These are phyloP conservation scores for Rachicladosporium sp. DNA, from an alignment of 2,329 filamentous ascomycete species.

Conservation along the genomic window DNA sequence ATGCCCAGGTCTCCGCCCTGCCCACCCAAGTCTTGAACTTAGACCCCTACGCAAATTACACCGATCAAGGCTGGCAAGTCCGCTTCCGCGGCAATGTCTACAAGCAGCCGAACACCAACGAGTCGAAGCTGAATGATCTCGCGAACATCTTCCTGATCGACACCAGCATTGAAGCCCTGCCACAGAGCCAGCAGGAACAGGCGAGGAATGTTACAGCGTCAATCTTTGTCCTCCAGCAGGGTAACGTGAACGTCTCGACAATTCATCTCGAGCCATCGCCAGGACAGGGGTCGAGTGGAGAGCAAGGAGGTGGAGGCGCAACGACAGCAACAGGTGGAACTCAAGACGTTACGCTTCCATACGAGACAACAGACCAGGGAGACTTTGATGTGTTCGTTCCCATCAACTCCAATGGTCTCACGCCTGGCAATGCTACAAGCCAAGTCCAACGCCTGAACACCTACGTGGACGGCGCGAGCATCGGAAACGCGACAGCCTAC, in stretches of 20 bases:
- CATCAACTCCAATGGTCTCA: constrained; percentile 48
- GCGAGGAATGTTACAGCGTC: constrained; percentile 60
- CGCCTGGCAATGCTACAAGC: constrained; percentile 52
- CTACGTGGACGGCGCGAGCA: constrained; percentile 49
- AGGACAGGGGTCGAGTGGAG: constrained; percentile 40
- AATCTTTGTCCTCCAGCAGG: constrained; percentile 67
- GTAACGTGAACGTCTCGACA: constrained; percentile 45
- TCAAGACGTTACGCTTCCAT: constrained; percentile 52
- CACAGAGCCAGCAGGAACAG: constrained; percentile 47
- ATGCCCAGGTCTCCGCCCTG: constrained; percentile 45
- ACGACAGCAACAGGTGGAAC: constrained; percentile 45
- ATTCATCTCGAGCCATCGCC: constrained; percentile 50
- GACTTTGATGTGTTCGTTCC: constrained; percentile 63
- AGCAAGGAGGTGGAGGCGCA: constrained; percentile 37
- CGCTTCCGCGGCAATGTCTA: constrained; percentile 71
- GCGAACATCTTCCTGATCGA: constrained; percentile 60
- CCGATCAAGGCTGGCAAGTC: constrained; percentile 62
- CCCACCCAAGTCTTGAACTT: constrained; percentile 62
- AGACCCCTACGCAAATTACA: constrained; percentile 61
- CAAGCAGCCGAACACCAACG: constrained; percentile 58
- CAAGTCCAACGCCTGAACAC: constrained; percentile 57
- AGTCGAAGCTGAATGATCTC: constrained; percentile 53
- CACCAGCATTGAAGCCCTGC: constrained; percentile 48
- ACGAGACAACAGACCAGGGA: constrained; percentile 52
- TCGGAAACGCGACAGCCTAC: constrained; percentile 65